These are phyloP conservation scores for Phaeomoniella chlamydospora DNA, from an alignment of 2,329 filamentous ascomycete genomes.

Conservation along the genomic window DNA sequence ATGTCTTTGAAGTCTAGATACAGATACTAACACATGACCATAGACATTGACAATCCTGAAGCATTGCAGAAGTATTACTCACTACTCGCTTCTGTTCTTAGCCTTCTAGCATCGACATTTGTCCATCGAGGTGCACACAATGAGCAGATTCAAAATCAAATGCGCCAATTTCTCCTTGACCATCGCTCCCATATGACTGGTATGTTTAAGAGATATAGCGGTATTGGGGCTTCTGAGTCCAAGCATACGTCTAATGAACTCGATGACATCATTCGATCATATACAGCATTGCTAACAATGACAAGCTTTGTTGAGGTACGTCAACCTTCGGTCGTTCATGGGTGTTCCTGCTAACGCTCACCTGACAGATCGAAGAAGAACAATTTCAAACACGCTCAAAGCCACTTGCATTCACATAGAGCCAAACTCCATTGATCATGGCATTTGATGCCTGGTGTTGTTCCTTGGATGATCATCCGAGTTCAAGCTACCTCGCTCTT, in stretches of 20 bases:
- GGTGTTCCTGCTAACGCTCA: slow-evolving; percentile 5
- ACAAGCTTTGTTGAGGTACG: slow-evolving; percentile 78
- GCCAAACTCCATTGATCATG: too few relatives aligned
- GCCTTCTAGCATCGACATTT: slow-evolving; percentile 69
- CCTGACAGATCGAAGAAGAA: neutral
- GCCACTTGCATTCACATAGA: neutral
- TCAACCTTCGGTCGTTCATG: neutral
- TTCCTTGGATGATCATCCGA: too few relatives aligned
- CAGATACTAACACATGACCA: slow-evolving; percentile 3
- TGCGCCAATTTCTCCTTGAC: slow-evolving; percentile 63
- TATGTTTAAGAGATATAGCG: slow-evolving; percentile 77
- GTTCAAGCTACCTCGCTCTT: too few relatives aligned
- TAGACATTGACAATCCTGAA: slow-evolving; percentile 50
- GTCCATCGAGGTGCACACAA: slow-evolving; percentile 73
- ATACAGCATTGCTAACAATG: slow-evolving; percentile 67
- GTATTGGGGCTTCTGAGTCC: slow-evolving; percentile 49
- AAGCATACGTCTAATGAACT: slow-evolving; percentile 46
- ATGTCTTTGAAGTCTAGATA: neutral
- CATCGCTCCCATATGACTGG: slow-evolving; percentile 75
- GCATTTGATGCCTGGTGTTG: too few relatives aligned
- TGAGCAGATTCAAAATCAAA: slow-evolving; percentile 55
- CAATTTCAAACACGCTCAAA: neutral
- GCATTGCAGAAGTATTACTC: slow-evolving; percentile 72
- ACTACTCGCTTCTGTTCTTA: slow-evolving; percentile 64
- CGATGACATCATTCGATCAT: slow-evolving; percentile 67